Evolutionary conservation across 2,329 filamentous ascomycete genomes (phyloP).

Genomic region (Fusarium foetens): DNA sequence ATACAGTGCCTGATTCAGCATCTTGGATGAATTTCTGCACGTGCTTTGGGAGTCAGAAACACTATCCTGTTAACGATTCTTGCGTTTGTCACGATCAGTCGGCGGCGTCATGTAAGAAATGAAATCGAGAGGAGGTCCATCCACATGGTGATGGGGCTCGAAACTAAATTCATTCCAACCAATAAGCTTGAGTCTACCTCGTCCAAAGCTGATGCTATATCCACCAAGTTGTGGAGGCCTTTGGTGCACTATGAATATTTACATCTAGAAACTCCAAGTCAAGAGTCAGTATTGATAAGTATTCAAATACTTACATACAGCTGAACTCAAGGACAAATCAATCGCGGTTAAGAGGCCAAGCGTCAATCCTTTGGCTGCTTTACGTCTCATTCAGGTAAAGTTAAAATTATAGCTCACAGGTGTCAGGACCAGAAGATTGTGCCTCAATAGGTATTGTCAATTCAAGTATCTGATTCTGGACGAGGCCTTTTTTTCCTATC

Average conservation of each 20-base stretch:
- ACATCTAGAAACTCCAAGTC: no score
- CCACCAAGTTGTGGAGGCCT: no score
- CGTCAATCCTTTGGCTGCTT: no score
- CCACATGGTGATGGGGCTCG: no score
- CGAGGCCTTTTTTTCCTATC: background rate
- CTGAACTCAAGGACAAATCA: no score
- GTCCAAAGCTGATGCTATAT: background rate
- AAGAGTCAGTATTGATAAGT: no score
- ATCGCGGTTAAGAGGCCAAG: no score
- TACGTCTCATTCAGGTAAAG: no score
- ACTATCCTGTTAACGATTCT: background rate
- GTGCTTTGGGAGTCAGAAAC: background rate
- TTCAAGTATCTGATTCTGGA: background rate
- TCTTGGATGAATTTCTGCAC: background rate
- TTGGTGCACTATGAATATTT: no score
- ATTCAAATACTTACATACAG: no score
- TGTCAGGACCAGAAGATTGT: fast-evolving
- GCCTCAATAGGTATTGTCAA: background rate
- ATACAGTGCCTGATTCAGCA: background rate
- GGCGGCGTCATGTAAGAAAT: background rate
- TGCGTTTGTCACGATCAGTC: background rate
- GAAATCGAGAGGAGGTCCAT: background rate
- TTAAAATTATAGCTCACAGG: background rate
- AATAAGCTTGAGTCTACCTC: background rate
- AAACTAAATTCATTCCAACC: no score